Evolutionary conservation across 768 basidiomycete species (phyloP), one percentile per base, ranked within the genome.

Genomic region (Termitomyces sp.): DNA sequence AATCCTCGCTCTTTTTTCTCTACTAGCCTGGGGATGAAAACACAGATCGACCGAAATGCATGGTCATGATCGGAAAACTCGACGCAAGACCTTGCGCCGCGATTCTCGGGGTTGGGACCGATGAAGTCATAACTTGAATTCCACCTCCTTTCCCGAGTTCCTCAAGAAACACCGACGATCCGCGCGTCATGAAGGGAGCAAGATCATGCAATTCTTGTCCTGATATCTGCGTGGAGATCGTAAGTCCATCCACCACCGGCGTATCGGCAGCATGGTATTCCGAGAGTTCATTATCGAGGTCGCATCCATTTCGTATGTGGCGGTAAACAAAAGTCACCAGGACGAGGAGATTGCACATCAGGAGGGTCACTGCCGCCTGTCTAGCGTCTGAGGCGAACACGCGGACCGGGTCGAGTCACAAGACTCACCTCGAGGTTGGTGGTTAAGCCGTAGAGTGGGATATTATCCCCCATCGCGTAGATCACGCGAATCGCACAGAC

Each of bases 251-350:
- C 4, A 41, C 37, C 24, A 26, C 46, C 13, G 51, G 46, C 20
- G 46, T 46, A 7, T 37, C 16, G 10, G 16, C n/a, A 16, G 39
- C 27, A 7, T 55, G 26, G 3, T 60, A 58, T 32, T 57, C 54
- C 13, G 53, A 46, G 18, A 53, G 27, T 20, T 60, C 61, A 1
- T 59, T 44, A 14, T 62, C 61, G n/a, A 60, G 37, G 29, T 59
- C 61, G 29, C 34, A 42, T 22, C 53, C 61, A 14, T 55, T 63
- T 5, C 59, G 61, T 4, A 61, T 32, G 34, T 46, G 58, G 26
- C 66, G 61, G 46, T 64, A 67, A 10, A 62, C 10, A 26, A 52
- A 58, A 22, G 64, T 63, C 16, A 64, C 59, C 27, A 67, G 14
- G 20, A 67, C 64, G 5, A 58, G 50, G 18, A 64, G 56, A 44